These are phyloP conservation scores for Plenodomus lindquistii DNA, from an alignment of 2,329 filamentous ascomycete genomes.

Conservation along the genomic window DNA sequence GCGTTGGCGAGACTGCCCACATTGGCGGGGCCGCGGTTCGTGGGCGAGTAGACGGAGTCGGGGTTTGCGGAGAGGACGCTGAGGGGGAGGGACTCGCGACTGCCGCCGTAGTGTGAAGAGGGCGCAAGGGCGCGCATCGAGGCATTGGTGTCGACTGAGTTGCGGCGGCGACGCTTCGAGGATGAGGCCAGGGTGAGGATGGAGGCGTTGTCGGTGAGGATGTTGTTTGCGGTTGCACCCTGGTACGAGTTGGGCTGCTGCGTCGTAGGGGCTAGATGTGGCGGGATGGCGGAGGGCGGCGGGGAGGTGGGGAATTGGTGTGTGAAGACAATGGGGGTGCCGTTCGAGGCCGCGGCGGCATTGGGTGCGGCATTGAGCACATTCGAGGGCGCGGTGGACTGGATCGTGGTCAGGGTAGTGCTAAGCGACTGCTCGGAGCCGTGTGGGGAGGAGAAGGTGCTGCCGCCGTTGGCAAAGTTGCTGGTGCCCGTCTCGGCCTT, in stretches of 20 bases:
- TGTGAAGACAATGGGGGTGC: slow-evolving; percentile 56
- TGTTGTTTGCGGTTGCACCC: slow-evolving; percentile 78
- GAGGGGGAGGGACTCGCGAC: slow-evolving; percentile 76
- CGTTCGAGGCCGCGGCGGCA: slow-evolving; percentile 40
- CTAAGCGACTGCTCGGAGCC: slow-evolving; percentile 80
- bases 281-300: slow-evolving; percentile 71
- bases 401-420: slow-evolving; percentile 83
- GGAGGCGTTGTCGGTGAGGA: slow-evolving; percentile 82
- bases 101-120: slow-evolving; percentile 79
- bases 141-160: slow-evolving; percentile 83
- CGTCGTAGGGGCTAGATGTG: slow-evolving; percentile 64
- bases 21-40: slow-evolving; percentile 52
- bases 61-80: slow-evolving; percentile 74
- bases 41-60: slow-evolving; percentile 55
- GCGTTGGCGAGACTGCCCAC: slow-evolving; percentile 59
- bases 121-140: slow-evolving; percentile 84
- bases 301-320: slow-evolving; percentile 60
- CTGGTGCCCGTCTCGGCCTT: slow-evolving; percentile 78
- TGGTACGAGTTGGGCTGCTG: slow-evolving; percentile 71
- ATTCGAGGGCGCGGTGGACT: slow-evolving; percentile 68
- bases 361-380: slow-evolving; percentile 46
- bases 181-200: slow-evolving; percentile 84
- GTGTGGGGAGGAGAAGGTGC: slow-evolving; percentile 80
- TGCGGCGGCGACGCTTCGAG: slow-evolving; percentile 74
- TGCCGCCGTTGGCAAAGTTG: slow-evolving; percentile 63